Percentiles rank a stretch among this genome's conserved stretches.
These are phyloP conservation scores for Lizonia empirigonia DNA, from an alignment of 2,329 filamentous ascomycete species.

Conservation along the genomic window DNA sequence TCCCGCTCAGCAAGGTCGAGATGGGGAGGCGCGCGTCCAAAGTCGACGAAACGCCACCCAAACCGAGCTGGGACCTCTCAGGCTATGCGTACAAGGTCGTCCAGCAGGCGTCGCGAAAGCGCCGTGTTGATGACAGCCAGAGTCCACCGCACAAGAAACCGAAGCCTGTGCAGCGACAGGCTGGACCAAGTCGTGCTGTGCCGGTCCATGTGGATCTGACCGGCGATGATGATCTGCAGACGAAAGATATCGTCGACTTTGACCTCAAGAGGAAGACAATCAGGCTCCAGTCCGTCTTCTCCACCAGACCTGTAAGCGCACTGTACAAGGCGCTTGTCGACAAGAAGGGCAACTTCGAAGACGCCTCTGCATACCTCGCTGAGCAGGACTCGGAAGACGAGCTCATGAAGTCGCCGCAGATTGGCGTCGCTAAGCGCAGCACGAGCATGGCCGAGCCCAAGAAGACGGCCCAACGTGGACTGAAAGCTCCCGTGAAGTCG, in stretches of 20 bases:
- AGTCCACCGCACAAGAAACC: conserved; percentile 34
- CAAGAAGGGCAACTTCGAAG: conserved; percentile 60
- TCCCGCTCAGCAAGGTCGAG: conserved; percentile 64
- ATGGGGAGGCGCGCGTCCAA: conserved; percentile 27
- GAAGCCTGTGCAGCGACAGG: conserved; percentile 33
- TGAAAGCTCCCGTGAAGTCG: conserved; percentile 59
- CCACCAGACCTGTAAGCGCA: conserved; percentile 52
- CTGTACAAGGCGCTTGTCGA: conserved; percentile 58
- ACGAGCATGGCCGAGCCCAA: conserved; percentile 43
- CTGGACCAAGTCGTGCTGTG: conserved; percentile 41
- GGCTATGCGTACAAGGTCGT: conserved; percentile 30
- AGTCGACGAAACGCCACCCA: conserved; percentile 45
- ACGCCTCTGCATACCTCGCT: conserved; percentile 50
- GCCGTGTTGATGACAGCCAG: conserved; percentile 27
- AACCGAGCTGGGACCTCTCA: conserved; percentile 37
- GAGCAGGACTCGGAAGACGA: conserved; percentile 45
- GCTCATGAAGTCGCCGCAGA: conserved; percentile 32
- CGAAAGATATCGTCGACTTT: conserved; percentile 52
- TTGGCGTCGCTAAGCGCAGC: conserved; percentile 28
- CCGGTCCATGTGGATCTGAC: conserved; percentile 41
- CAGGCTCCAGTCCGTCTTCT: conserved; percentile 58
- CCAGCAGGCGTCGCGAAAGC: conserved; percentile 32
- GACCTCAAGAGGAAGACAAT: conserved; percentile 57
- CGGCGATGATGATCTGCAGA: conserved; percentile 21
- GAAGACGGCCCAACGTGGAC: conserved; percentile 59